A percentile compares a stretch with the other conserved stretches of the same genome.
These are phyloP conservation scores for Candida montana DNA, from an alignment of 805 yeast genomes.

Conservation along the genomic window DNA sequence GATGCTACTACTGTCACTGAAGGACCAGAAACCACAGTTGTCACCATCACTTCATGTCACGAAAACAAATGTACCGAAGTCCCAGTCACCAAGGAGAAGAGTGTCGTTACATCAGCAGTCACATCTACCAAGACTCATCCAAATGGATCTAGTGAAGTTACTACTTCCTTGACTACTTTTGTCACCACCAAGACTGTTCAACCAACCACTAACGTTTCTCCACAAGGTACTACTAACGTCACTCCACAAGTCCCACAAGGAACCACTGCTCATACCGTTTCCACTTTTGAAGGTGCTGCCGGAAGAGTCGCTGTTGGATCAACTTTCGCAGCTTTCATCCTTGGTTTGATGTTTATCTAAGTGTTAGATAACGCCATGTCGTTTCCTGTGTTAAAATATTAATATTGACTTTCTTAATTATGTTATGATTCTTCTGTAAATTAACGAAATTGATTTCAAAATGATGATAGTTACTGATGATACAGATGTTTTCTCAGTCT, in stretches of 20 bases:
- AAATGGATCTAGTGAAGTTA: no score
- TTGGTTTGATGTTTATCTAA: constrained; percentile 3
- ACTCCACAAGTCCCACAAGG: no score
- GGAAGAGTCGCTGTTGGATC: constrained; percentile 4
- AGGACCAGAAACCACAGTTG: neutral
- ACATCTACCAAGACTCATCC: neutral
- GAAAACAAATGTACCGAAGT: neutral
- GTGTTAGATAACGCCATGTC: no score
- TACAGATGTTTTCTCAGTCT: no score
- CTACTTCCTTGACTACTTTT: no score
- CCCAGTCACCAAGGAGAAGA: constrained; percentile 1
- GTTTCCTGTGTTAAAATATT: no score
- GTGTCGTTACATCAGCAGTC: neutral
- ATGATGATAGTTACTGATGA: no score
- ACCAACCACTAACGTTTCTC: neutral
- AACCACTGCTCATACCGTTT: constrained; percentile 4
- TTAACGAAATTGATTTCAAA: no score
- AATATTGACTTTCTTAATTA: no score
- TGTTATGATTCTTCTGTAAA: no score
- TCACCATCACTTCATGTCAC: constrained; percentile 2
- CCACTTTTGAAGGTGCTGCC: constrained; percentile 10
- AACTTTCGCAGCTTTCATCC: constrained; percentile 1
- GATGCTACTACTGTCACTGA: neutral
- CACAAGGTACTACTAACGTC: no score
- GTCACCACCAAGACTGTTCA: constrained; percentile 1